phyloP scores from a whole-genome alignment of 352 stramenopile species.

The Globisporangium splendens region DNA sequence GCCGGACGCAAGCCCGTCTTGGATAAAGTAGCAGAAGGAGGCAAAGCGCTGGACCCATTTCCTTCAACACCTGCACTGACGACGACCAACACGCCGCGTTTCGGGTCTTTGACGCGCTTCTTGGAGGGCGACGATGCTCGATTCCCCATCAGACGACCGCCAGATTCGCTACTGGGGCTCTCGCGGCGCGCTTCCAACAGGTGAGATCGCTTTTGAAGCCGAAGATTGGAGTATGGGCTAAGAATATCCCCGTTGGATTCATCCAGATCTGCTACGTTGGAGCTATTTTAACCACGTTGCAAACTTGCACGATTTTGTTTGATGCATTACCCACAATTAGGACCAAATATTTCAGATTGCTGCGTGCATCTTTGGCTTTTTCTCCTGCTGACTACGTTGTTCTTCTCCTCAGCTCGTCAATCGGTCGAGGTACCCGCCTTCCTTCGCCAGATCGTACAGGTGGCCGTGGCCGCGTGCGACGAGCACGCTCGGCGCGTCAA shows the following conservation, averaged over 20 bases:
- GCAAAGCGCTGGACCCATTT: neutral
- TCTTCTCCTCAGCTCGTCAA: slow-evolving; percentile 10
- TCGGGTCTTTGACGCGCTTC: slow-evolving; percentile 2
- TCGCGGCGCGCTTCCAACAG: too few relatives aligned
- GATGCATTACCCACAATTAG: neutral
- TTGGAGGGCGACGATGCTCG: slow-evolving; percentile 5
- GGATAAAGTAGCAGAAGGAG: neutral
- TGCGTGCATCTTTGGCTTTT: slow-evolving; percentile 4
- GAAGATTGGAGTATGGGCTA: too few relatives aligned
- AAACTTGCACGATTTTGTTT: too few relatives aligned
- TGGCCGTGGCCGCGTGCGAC: slow-evolving; percentile 25
- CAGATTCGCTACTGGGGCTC: neutral
- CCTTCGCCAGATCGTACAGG: slow-evolving; percentile 37
- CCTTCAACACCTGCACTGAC: neutral
- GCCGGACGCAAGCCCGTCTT: neutral
- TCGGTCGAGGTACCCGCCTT: slow-evolving; percentile 40
- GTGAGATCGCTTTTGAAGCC: too few relatives aligned
- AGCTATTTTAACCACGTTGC: too few relatives aligned
- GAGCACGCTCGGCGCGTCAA: slow-evolving; percentile 77
- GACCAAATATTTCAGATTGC: neutral
- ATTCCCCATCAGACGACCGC: slow-evolving; percentile 9
- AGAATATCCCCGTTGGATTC: too few relatives aligned
- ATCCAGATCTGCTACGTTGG: too few relatives aligned
- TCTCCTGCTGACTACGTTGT: slow-evolving; percentile 15
- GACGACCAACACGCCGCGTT: neutral